Evolutionary conservation across 345 rosid species (phyloP).

Genomic region (Syzygium jambos): DNA sequence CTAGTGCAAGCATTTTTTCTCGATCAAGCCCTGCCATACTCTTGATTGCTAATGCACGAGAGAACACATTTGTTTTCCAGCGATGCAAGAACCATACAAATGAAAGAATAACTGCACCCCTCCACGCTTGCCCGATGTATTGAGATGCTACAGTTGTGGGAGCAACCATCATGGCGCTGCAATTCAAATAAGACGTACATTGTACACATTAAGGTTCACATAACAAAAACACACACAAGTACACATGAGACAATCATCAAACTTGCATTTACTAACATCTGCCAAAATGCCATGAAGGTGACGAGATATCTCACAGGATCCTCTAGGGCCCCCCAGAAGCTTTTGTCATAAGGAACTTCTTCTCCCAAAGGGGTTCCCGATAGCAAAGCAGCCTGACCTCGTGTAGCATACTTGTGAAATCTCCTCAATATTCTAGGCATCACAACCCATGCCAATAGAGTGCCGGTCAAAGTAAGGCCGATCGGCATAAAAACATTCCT

Average conservation of each 20-base stretch:
- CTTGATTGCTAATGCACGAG: constrained; percentile 37
- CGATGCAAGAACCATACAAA: constrained; percentile 84
- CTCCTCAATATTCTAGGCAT: constrained; percentile 77
- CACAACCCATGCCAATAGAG: constrained; percentile 76
- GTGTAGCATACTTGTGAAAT: constrained; percentile 51
- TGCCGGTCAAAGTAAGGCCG: constrained; percentile 41
- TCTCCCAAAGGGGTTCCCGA: constrained; percentile 23
- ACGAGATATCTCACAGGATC: constrained; percentile 75
- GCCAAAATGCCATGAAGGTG: constrained; percentile 75
- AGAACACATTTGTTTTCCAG: constrained; percentile 71
- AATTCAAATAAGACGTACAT: constrained; percentile 8
- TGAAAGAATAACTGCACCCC: constrained; percentile 71
- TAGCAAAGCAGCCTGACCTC: constrained; percentile 44
- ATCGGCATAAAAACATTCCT: constrained; percentile 54
- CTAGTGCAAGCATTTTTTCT: constrained; percentile 65
- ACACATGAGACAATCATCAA: neutral
- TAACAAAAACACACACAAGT: neutral
- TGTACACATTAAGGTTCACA: neutral
- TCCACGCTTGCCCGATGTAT: constrained; percentile 54
- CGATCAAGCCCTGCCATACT: constrained; percentile 38
- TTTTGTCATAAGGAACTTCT: constrained; percentile 64
- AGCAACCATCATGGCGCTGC: constrained; percentile 78
- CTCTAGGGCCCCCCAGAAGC: constrained; percentile 88
- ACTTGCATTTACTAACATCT: constrained; percentile 42
- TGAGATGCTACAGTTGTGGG: constrained; percentile 72